Evolutionary conservation across 345 rosid species (phyloP).

Genomic region (Geranium brycei): DNA sequence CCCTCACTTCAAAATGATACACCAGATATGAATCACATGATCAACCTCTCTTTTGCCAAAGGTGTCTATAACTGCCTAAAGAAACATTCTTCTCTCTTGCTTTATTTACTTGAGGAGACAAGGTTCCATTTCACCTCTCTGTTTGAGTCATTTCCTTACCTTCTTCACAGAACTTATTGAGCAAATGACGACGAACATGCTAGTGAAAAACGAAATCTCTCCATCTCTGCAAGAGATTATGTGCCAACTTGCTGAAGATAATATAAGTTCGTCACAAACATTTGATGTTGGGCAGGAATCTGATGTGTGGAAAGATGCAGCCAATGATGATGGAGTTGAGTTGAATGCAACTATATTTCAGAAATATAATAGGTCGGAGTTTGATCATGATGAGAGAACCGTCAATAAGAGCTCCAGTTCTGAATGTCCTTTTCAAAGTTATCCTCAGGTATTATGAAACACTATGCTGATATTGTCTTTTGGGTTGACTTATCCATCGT

Average conservation of each 20-base stretch:
- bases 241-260: constrained; percentile 57
- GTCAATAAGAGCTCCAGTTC: background rate
- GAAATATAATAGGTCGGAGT: background rate
- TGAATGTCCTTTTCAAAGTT: constrained; percentile 26
- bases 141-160: constrained; percentile 10
- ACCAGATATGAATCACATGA: constrained; percentile 21
- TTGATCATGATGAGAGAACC: constrained; percentile 23
- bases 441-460: constrained; percentile 24
- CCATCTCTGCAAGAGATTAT: constrained; percentile 56
- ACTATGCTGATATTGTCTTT: background rate
- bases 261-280: constrained; percentile 42
- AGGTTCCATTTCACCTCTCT: constrained; percentile 1
- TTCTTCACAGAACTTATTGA: constrained; percentile 41
- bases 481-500: background rate
- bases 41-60: constrained; percentile 66
- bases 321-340: constrained; percentile 25
- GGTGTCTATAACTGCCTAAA: constrained; percentile 30
- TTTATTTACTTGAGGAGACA: background rate
- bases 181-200: constrained; percentile 53
- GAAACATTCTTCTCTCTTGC: background rate
- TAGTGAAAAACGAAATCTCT: constrained; percentile 55
- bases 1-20: constrained; percentile 32
- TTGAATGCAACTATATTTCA: background rate
- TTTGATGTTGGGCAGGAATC: constrained; percentile 33
- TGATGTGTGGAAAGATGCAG: constrained; percentile 24